Evolutionary conservation across 2,329 filamentous ascomycete genomes (phyloP).

Genomic region (Aspergillus jensenii): DNA sequence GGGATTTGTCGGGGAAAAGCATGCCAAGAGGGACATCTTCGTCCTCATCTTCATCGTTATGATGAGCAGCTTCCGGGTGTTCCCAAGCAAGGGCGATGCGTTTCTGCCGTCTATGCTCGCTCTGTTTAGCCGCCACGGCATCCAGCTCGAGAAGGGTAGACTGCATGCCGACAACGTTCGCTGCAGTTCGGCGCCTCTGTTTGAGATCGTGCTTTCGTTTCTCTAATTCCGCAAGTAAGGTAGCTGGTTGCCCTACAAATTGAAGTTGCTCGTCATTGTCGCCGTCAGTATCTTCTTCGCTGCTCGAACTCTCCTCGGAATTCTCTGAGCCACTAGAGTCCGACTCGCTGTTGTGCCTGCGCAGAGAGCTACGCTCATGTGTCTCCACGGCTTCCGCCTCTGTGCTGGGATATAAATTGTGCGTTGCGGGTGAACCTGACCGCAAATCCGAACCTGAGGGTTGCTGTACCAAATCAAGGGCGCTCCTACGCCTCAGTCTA

Average conservation of each 20-base stretch:
- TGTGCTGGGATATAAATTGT: constrained; percentile 12
- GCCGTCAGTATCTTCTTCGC: constrained; percentile 15
- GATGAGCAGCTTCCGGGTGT: constrained; percentile 42
- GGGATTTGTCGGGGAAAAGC: constrained; percentile 59
- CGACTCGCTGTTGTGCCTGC: constrained; percentile 10
- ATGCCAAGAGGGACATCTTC: constrained; percentile 87
- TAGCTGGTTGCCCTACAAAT: constrained; percentile 76
- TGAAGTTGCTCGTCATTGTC: constrained; percentile 44
- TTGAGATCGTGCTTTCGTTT: constrained; percentile 87
- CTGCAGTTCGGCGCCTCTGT: constrained; percentile 69
- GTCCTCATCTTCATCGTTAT: constrained; percentile 59
- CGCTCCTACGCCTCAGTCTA: constrained; percentile 31
- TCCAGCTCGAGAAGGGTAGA: constrained; percentile 89
- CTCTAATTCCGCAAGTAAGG: constrained; percentile 87
- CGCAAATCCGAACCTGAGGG: constrained; percentile 19
- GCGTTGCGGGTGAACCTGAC: constrained; percentile 12
- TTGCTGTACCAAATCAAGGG: constrained; percentile 23
- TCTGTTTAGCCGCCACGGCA: constrained; percentile 82
- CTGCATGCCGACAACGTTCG: constrained; percentile 76
- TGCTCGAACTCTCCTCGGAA: constrained; percentile 19
- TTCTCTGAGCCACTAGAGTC: constrained; percentile 17
- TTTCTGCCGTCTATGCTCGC: constrained; percentile 66
- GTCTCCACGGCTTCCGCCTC: constrained; percentile 22
- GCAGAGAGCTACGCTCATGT: constrained; percentile 21
- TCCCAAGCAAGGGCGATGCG: constrained; percentile 92